phyloP scores from a whole-genome alignment of 1,139 yeast genomes.

The Pichia sp. region DNA sequence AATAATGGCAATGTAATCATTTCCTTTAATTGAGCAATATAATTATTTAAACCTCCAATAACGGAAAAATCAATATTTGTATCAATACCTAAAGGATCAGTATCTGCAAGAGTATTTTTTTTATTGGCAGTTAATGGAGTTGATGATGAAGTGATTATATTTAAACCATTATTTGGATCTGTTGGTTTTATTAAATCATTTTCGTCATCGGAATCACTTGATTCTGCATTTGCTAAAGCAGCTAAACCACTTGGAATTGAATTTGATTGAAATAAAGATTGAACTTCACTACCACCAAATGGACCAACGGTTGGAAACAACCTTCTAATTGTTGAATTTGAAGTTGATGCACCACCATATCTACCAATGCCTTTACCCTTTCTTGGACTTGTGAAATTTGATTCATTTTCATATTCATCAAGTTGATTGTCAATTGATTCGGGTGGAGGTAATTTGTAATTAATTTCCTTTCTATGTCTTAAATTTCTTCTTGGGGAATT shows the following conservation, averaged over 20 bases:
- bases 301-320: slow-evolving; percentile 96
- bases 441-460: slow-evolving; percentile 87
- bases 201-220: slow-evolving; percentile 33
- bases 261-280: slow-evolving; percentile 57
- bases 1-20: slow-evolving; percentile 93
- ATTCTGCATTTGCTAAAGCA: slow-evolving; percentile 28
- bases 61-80: slow-evolving; percentile 85
- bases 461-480: slow-evolving; percentile 71
- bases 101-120: slow-evolving; percentile 75
- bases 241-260: slow-evolving; percentile 46
- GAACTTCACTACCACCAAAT: slow-evolving; percentile 87
- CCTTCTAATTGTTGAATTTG: slow-evolving; percentile 39
- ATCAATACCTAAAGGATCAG: slow-evolving; percentile 93
- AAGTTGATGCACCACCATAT: slow-evolving; percentile 18
- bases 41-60: slow-evolving; percentile 89
- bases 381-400: slow-evolving; percentile 32
- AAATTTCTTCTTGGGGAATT: slow-evolving; percentile 45
- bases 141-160: slow-evolving; percentile 18
- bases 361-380: slow-evolving; percentile 24
- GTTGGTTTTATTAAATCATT: slow-evolving; percentile 33
- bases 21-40: slow-evolving; percentile 82
- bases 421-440: slow-evolving; percentile 43
- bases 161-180: slow-evolving; percentile 25
- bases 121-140: slow-evolving; percentile 31
- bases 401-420: slow-evolving; percentile 19